phyloP scores from a whole-genome alignment of 1,139 yeast species.

The Scheffersomyces titani region DNA sequence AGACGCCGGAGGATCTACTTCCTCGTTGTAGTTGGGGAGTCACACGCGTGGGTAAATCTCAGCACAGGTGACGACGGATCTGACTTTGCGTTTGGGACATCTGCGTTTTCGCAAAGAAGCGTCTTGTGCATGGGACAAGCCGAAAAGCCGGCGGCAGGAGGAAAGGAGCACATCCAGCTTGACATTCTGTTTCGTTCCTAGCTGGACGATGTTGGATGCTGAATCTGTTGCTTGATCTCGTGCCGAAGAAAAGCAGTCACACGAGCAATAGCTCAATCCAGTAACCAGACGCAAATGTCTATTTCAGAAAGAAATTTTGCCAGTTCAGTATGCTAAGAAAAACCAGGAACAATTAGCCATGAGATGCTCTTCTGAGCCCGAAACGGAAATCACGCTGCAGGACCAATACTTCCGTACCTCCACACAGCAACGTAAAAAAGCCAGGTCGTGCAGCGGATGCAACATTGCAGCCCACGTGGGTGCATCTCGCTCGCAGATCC shows the following conservation, averaged over 20 bases:
- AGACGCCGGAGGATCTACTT: neutral
- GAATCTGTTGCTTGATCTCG: neutral
- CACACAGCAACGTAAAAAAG: neutral
- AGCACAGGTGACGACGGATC: neutral
- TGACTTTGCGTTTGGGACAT: neutral
- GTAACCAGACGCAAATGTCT: neutral
- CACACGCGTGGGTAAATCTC: neutral
- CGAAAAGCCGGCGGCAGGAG: neutral
- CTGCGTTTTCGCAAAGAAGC: neutral
- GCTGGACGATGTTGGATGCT: neutral
- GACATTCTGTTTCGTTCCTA: neutral
- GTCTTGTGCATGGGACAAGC: neutral
- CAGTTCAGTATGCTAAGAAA: neutral
- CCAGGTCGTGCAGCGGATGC: neutral
- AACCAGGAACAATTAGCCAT: neutral
- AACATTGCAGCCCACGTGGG: neutral
- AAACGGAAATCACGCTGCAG: neutral
- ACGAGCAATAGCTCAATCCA: neutral
- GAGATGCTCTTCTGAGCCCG: neutral
- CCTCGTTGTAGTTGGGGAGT: neutral
- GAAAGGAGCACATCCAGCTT: neutral
- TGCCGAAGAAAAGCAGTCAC: neutral
- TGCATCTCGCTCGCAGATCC: neutral
- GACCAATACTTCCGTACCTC: neutral
- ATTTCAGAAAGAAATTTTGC: neutral